These are phyloP conservation scores for Striga hermonthica DNA, from an alignment of 305 asterid species.

Conservation along the genomic window DNA sequence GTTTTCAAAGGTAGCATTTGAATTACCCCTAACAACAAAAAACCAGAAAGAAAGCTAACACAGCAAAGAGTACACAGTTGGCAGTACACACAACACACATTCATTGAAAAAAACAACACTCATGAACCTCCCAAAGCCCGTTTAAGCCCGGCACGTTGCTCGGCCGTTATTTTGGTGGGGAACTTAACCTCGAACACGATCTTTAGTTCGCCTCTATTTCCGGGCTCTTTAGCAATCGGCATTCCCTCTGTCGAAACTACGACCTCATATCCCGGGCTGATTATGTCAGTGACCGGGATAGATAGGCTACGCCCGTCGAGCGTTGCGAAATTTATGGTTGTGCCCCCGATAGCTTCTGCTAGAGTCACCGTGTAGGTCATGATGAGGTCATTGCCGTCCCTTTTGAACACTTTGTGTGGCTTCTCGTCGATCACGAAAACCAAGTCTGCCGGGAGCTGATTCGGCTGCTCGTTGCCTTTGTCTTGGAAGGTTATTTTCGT, in stretches of 20 bases:
- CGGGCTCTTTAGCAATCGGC: conserved; percentile 65
- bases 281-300: conserved; percentile 54
- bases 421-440: conserved; percentile 84
- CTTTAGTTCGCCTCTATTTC: conserved; percentile 63
- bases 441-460: conserved; percentile 82
- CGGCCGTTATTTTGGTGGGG: conserved; percentile 57
- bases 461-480: conserved; percentile 82
- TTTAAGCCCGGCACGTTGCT: conserved; percentile 60
- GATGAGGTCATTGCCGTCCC: conserved; percentile 74
- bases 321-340: conserved; percentile 43
- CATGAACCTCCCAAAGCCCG: conserved; percentile 48
- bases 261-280: conserved; percentile 63
- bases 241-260: conserved; percentile 64
- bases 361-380: conserved; percentile 43
- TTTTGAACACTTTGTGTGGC: conserved; percentile 59
- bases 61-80: too few relatives aligned
- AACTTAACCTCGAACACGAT: conserved; percentile 65
- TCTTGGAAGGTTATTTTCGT: conserved; percentile 86
- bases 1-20: too few relatives aligned
- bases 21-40: too few relatives aligned
- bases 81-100: too few relatives aligned
- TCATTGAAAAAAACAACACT: not conserved
- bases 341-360: conserved; percentile 76
- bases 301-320: conserved; percentile 57
- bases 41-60: too few relatives aligned